Conservation (phyloP, 1,284 basidiomycete species). For the Cutaneotrichosporon spelunceum region DNA sequence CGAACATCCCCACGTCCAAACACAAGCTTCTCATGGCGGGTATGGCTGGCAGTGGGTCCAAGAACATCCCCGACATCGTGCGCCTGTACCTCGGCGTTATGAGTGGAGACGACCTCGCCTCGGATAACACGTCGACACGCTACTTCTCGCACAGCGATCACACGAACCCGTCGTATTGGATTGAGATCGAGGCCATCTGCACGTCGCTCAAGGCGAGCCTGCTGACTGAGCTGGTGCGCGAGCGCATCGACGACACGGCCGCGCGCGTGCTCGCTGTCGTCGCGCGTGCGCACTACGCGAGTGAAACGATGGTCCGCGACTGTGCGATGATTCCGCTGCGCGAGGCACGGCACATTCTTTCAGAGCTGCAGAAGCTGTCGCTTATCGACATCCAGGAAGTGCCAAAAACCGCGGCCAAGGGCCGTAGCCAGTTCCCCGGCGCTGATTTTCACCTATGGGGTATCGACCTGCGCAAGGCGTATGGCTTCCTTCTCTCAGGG, state of each 20-base stretch:
- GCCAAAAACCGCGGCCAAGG: conserved; percentile 78
- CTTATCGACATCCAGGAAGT: conserved; percentile 87
- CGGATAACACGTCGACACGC: conserved; percentile 31
- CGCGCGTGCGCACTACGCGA: conserved; percentile 85
- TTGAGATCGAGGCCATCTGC: conserved; percentile 77
- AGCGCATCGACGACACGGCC: conserved; percentile 80
- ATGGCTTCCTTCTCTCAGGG: conserved; percentile 66
- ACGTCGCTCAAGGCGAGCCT: conserved; percentile 68
- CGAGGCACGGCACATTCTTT: conserved; percentile 76
- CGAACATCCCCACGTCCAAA: conserved; percentile 27
- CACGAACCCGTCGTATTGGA: conserved; percentile 58
- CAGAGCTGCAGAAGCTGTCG: conserved; percentile 71
- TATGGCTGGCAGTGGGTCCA: conserved; percentile 28
- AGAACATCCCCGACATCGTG: conserved; percentile 34
- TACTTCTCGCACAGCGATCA: conserved; percentile 61
- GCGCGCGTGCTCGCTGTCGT: conserved; percentile 80
- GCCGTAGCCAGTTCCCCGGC: conserved; percentile 55
- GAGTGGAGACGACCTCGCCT: conserved; percentile 38
- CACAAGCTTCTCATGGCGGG: conserved; percentile 35
- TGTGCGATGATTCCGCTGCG: conserved; percentile 86
- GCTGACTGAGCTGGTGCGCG: conserved; percentile 74
- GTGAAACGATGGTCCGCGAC: conserved; percentile 93
- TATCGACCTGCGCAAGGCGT: conserved; percentile 77
- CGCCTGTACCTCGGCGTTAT: conserved; percentile 39
- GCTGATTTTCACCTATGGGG: conserved; percentile 65